Percentiles rank a stretch among this genome's conserved stretches.
phyloP scores from a whole-genome alignment of 306 rosid species.

The Rubus parviflorus region DNA sequence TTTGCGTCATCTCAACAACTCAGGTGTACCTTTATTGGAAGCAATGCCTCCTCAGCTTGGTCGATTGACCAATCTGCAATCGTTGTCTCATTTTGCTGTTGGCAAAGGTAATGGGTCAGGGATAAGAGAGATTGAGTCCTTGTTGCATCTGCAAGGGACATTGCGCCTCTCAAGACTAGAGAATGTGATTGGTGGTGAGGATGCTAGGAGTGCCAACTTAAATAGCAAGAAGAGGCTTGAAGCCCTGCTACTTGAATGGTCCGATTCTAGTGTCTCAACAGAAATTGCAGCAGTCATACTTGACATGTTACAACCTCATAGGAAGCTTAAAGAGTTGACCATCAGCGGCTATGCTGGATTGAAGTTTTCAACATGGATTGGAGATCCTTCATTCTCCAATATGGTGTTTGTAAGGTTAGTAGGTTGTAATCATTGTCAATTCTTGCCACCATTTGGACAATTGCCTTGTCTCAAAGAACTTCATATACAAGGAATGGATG shows the following conservation, averaged over 20 bases:
- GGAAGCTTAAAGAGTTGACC: no score
- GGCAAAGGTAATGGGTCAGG: neutral
- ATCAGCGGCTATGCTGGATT: no score
- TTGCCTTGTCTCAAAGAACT: no score
- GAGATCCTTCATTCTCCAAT: no score
- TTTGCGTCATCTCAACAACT: neutral
- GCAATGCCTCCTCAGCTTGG: neutral
- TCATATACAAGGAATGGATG: no score
- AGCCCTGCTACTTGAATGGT: neutral
- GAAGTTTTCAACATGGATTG: no score
- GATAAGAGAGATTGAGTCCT: neutral
- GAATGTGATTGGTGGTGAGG: neutral
- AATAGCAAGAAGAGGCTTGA: neutral
- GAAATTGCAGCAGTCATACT: neutral
- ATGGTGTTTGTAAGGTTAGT: no score
- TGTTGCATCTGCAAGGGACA: neutral
- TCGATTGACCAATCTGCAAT: neutral
- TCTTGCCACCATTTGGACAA: no score
- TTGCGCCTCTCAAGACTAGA: slow-evolving; percentile 9
- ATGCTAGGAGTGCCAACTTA: slow-evolving; percentile 5
- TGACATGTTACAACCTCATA: no score
- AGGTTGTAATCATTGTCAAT: no score
- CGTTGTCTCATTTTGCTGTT: neutral
- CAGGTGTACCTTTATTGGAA: neutral
- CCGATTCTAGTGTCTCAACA: neutral